These are phyloP conservation scores for Ceratocystis ficicola DNA, from an alignment of 2,329 filamentous ascomycete species.

Conservation along the genomic window DNA sequence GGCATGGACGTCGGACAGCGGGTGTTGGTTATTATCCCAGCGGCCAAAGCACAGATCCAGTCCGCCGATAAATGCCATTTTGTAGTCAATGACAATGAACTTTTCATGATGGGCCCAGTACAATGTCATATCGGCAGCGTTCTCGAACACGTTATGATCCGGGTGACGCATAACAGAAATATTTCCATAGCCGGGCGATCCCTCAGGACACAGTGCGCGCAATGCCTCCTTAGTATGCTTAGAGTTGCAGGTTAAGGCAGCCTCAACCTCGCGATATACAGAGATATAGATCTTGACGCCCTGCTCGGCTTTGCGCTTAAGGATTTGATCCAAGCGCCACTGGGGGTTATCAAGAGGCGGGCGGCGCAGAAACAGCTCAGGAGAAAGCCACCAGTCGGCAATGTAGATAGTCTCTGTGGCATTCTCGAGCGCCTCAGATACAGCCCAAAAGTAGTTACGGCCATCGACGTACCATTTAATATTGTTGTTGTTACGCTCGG, in stretches of 20 bases:
- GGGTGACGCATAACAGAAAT: conserved; percentile 84
- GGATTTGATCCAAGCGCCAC: conserved; percentile 71
- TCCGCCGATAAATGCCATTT: conserved; percentile 82
- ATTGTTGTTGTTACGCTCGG: conserved; percentile 69
- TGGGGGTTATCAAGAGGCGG: conserved; percentile 73
- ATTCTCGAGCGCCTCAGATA: conserved; percentile 76
- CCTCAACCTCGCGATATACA: conserved; percentile 79
- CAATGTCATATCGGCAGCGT: conserved; percentile 88
- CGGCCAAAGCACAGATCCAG: conserved; percentile 91
- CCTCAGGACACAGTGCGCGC: conserved; percentile 65
- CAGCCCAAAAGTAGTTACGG: conserved; percentile 87
- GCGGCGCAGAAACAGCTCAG: conserved; percentile 71
- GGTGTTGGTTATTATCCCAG: conserved; percentile 81
- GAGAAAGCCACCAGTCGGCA: conserved; percentile 92
- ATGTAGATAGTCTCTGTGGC: conserved; percentile 94
- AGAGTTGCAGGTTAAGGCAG: conserved; percentile 81
- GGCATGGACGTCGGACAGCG: conserved; percentile 76
- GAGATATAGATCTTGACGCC: conserved; percentile 91
- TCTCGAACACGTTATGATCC: conserved; percentile 89
- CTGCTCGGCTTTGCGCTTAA: conserved; percentile 80
- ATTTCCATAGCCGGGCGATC: conserved; percentile 70
- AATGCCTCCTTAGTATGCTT: conserved; percentile 83
- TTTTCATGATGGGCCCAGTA: conserved; percentile 99
- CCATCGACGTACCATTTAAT: conserved; percentile 98
- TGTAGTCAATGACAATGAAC: conserved; percentile 88